Percentiles rank a stretch among this genome's conserved stretches.
Evolutionary conservation across 305 asterid species (phyloP).

Genomic region (Andrographis paniculata): DNA sequence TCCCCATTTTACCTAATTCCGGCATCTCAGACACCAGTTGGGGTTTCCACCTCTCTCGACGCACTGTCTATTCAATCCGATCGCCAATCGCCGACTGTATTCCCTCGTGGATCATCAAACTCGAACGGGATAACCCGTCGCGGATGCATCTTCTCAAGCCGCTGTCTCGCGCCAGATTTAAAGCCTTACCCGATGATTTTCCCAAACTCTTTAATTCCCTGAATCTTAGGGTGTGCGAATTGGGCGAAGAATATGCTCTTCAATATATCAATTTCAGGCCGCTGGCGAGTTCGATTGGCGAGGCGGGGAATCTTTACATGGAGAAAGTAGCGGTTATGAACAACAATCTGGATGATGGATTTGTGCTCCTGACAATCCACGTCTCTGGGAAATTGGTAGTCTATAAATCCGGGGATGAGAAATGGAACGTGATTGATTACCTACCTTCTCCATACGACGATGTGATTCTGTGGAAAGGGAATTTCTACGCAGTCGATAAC

Average conservation of each 20-base stretch:
- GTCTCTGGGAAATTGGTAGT: conserved; percentile 67
- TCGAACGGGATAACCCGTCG: conserved; percentile 40
- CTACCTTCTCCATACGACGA: conserved; percentile 61
- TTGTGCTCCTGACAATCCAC: conserved; percentile 62
- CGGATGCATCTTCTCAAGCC: conserved; percentile 55
- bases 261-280: conserved; percentile 65
- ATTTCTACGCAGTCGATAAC: conserved; percentile 57
- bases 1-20: conserved; percentile 65
- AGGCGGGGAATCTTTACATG: conserved; percentile 68
- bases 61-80: conserved; percentile 41
- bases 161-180: conserved; percentile 38
- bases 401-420: conserved; percentile 60
- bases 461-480: conserved; percentile 49
- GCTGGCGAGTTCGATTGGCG: conserved; percentile 58
- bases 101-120: conserved; percentile 60
- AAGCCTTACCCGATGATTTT: conserved; percentile 41
- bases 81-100: conserved; percentile 18
- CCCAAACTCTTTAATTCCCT: conserved; percentile 43
- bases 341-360: conserved; percentile 20
- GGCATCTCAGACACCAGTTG: conserved; percentile 61
- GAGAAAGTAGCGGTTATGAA: conserved; percentile 62
- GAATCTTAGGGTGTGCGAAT: conserved; percentile 39
- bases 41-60: conserved; percentile 69
- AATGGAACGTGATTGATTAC: conserved; percentile 60
- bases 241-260: conserved; percentile 63